Evolutionary conservation across 768 basidiomycete genomes (phyloP).

Genomic region (Dacryopinax spathularia): DNA sequence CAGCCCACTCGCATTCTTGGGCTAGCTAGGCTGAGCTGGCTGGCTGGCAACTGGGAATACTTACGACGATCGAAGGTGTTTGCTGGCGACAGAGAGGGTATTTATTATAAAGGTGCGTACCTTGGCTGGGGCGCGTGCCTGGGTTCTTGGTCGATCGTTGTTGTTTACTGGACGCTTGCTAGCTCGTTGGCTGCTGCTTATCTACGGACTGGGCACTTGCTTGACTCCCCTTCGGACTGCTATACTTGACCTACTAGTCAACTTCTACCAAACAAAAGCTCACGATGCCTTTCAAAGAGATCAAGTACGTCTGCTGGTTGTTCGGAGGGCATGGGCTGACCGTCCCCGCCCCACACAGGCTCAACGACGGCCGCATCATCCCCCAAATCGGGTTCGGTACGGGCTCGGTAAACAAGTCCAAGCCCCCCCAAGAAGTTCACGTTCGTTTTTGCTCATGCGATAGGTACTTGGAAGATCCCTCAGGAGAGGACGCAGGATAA

Average conservation of each 20-base stretch:
- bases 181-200: not conserved
- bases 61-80: too few species aligned
- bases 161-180: too few species aligned
- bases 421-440: not conserved
- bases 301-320: not conserved
- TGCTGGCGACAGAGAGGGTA: too few species aligned
- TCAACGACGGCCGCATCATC: constrained; percentile 24
- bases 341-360: constrained; percentile 5
- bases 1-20: not conserved
- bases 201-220: too few species aligned
- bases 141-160: too few species aligned
- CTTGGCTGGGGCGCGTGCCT: too few species aligned
- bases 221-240: too few species aligned
- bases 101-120: too few species aligned
- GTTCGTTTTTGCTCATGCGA: constrained; percentile 8
- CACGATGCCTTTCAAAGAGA: not conserved
- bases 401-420: constrained; percentile 6
- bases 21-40: not conserved
- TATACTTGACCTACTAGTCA: not conserved
- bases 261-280: not conserved
- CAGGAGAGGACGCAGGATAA: constrained; percentile 14
- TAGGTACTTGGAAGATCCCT: constrained; percentile 23
- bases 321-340: not conserved
- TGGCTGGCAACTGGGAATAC: too few species aligned
- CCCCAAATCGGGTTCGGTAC: constrained; percentile 19